Evolutionary conservation across 2,329 filamentous ascomycete genomes (phyloP).

Genomic region (Fusarium cicatricum): DNA sequence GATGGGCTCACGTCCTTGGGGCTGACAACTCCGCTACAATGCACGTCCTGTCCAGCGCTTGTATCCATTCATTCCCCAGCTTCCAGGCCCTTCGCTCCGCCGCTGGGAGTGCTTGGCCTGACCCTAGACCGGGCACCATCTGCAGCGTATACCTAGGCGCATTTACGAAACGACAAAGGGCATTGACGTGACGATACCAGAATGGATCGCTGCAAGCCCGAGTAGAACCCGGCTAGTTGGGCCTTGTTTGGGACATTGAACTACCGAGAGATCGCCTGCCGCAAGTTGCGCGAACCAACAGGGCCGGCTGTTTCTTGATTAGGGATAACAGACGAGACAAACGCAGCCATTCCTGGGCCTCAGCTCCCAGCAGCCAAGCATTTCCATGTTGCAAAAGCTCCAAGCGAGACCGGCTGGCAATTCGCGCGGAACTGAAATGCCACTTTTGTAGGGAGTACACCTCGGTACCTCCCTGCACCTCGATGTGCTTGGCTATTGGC

Average conservation of each 20-base stretch:
- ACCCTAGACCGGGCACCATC: slow-evolving; percentile 7
- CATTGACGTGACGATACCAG: slow-evolving; percentile 7
- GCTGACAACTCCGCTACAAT: not conserved
- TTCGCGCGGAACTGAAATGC: not conserved
- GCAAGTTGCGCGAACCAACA: slow-evolving; percentile 19
- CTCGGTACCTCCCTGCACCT: slow-evolving; percentile 1
- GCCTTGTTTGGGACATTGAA: not conserved
- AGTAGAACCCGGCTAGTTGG: slow-evolving; percentile 2
- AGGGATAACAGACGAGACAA: no score
- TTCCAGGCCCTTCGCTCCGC: slow-evolving; percentile 10
- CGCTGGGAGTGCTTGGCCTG: not conserved
- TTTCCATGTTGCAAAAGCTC: not conserved
- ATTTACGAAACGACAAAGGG: slow-evolving; percentile 1
- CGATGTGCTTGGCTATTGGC: slow-evolving; percentile 6
- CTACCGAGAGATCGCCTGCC: slow-evolving; percentile 16
- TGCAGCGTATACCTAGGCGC: slow-evolving; percentile 6
- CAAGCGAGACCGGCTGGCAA: not conserved
- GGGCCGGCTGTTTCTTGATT: not conserved
- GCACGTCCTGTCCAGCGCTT: slow-evolving; percentile 1
- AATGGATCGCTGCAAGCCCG: slow-evolving; percentile 5
- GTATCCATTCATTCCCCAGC: slow-evolving; percentile 16
- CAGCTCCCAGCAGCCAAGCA: not conserved
- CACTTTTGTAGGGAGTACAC: slow-evolving; percentile 4
- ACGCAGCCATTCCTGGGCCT: not conserved
- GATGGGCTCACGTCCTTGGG: slow-evolving; percentile 10